phyloP scores from a whole-genome alignment of 208 protist species.

The Entamoeba invadens region DNA sequence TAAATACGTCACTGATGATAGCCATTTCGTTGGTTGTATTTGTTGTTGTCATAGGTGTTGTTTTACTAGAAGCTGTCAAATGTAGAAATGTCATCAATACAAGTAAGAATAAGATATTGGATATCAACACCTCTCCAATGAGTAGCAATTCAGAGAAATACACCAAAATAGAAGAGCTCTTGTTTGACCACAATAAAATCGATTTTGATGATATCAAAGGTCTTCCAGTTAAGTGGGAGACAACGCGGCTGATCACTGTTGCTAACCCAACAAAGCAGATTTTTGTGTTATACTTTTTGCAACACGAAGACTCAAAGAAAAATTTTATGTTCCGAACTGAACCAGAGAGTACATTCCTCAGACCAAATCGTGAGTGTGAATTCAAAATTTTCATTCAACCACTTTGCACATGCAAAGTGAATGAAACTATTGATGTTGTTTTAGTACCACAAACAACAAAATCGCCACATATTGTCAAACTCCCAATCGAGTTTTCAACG shows the following conservation, averaged over 20 bases:
- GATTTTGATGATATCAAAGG: neutral
- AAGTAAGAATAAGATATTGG: neutral
- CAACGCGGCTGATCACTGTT: neutral
- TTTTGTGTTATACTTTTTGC: neutral
- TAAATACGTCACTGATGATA: too few species aligned
- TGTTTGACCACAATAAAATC: neutral
- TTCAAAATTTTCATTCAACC: neutral
- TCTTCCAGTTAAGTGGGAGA: neutral
- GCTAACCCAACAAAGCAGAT: neutral
- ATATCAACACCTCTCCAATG: neutral
- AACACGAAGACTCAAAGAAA: neutral
- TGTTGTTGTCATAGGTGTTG: neutral
- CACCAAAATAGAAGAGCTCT: neutral
- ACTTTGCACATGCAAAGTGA: neutral
- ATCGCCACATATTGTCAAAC: neutral
- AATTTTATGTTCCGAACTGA: neutral
- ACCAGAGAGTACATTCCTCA: neutral
- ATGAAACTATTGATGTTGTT: neutral
- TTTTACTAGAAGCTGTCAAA: neutral
- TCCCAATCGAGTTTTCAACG: neutral
- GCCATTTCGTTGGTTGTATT: neutral
- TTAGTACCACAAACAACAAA: neutral
- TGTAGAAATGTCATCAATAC: neutral
- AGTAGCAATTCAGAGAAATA: neutral
- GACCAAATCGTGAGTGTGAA: neutral